These are phyloP conservation scores for Capronia americana DNA, from an alignment of 2,329 filamentous ascomycete species.

Conservation along the genomic window DNA sequence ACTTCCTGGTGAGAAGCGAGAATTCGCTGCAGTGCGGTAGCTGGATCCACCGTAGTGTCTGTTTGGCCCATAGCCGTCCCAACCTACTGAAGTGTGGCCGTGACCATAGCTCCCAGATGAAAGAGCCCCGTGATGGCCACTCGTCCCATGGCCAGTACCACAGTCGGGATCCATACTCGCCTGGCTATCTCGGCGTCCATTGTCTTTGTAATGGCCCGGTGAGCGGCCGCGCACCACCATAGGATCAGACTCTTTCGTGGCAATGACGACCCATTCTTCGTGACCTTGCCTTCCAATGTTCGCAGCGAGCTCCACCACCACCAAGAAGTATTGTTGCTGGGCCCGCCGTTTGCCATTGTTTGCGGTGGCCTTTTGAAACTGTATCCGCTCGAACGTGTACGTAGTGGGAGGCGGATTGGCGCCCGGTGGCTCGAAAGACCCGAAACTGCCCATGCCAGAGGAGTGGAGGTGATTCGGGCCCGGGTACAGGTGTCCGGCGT, in stretches of 20 bases:
- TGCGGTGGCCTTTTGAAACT: constrained; percentile 91
- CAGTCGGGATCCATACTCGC: constrained; percentile 74
- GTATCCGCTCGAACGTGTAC: constrained; percentile 84
- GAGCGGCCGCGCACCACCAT: constrained; percentile 88
- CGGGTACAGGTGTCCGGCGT: constrained; percentile 25
- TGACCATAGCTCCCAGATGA: constrained; percentile 17
- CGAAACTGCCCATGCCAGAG: constrained; percentile 26
- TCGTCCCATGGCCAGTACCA: constrained; percentile 58
- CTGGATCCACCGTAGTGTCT: constrained; percentile 31
- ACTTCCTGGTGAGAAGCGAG: constrained; percentile 31
- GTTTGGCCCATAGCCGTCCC: constrained; percentile 30
- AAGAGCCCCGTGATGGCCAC: constrained; percentile 37
- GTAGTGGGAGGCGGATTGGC: constrained; percentile 46
- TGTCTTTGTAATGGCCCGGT: constrained; percentile 77
- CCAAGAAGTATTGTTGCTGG: constrained; percentile 89
- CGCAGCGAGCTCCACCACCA: constrained; percentile 83
- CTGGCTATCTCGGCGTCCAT: constrained; percentile 69
- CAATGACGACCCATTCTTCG: constrained; percentile 72
- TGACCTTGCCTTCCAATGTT: constrained; percentile 61
- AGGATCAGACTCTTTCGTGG: constrained; percentile 74
- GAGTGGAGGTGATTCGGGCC: constrained; percentile 25
- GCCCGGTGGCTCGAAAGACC: constrained; percentile 41
- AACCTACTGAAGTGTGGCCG: constrained; percentile 26
- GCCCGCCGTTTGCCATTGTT: constrained; percentile 92
- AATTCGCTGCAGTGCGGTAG: constrained; percentile 31